Percentiles rank a stretch among this genome's conserved stretches.
phyloP scores from a whole-genome alignment of 441 rosid genomes.

The Cnidoscolus chayamansa region DNA sequence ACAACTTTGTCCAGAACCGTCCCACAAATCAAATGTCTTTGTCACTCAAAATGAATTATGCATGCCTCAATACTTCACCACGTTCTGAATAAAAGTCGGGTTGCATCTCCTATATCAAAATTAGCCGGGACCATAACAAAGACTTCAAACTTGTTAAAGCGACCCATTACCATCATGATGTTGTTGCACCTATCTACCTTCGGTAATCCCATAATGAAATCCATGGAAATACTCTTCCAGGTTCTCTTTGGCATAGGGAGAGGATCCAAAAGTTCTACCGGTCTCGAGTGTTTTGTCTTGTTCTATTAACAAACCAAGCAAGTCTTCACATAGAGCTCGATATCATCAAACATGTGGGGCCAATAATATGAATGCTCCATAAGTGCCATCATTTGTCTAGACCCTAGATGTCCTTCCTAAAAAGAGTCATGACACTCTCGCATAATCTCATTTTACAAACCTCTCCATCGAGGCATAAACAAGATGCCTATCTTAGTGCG shows the following conservation, averaged over 20 bases:
- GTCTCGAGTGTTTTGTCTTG: neutral
- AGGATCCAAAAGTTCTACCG: neutral
- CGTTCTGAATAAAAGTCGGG: too few species aligned
- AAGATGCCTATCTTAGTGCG: neutral
- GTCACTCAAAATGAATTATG: neutral
- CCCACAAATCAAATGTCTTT: neutral
- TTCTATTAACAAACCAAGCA: constrained; percentile 12
- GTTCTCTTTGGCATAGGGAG: neutral
- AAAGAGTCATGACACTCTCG: neutral
- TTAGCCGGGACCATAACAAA: neutral
- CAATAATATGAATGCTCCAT: too few species aligned
- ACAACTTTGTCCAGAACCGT: neutral
- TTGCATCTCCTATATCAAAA: too few species aligned
- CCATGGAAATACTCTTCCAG: constrained; percentile 1
- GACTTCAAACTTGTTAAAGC: neutral
- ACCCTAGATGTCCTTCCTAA: neutral
- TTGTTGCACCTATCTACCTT: neutral
- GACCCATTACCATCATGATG: neutral
- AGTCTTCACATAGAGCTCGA: neutral
- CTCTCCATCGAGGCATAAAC: neutral
- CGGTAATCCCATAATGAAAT: neutral
- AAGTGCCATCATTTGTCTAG: too few species aligned
- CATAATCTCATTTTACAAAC: neutral
- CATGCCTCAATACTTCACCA: neutral
- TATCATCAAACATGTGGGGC: too few species aligned